Conservation (phyloP, 495 filamentous ascomycete genomes). For the Tuber brumale region DNA sequence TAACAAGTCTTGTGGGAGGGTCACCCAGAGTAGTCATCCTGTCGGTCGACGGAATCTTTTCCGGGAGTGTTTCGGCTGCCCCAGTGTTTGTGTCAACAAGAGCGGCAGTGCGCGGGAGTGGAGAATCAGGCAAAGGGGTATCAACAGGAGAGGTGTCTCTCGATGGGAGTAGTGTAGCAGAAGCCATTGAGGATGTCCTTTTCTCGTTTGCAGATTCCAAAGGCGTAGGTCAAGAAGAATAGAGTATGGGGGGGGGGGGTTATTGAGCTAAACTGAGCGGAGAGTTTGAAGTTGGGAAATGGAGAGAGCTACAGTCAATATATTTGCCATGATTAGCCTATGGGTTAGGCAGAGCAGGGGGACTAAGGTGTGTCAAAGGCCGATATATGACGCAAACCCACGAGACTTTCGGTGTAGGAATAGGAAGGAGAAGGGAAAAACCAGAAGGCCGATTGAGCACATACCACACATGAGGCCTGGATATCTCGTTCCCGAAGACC, state of each 20-base stretch:
- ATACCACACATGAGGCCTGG: background rate
- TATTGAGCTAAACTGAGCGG: background rate
- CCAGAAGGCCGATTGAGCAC: background rate
- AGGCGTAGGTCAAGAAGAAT: background rate
- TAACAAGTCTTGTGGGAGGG: background rate
- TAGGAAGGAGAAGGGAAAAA: background rate
- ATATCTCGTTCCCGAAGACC: background rate
- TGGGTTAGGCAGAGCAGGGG: background rate
- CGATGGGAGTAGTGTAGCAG: background rate
- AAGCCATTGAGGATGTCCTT: background rate
- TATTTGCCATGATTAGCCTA: background rate
- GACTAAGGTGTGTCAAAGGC: background rate
- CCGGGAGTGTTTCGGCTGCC: background rate
- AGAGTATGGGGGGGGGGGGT: background rate
- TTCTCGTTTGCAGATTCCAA: background rate
- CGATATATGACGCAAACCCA: constrained; percentile 2
- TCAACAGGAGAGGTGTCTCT: background rate
- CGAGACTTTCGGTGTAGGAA: background rate
- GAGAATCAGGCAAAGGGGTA: background rate
- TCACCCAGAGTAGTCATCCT: background rate
- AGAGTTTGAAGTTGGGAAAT: background rate
- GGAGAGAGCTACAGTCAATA: background rate
- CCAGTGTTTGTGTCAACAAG: background rate
- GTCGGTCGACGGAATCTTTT: background rate
- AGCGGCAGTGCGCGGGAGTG: background rate